These are phyloP conservation scores for Penicillium sp. DNA, from an alignment of 2,329 filamentous ascomycete species.

Conservation along the genomic window DNA sequence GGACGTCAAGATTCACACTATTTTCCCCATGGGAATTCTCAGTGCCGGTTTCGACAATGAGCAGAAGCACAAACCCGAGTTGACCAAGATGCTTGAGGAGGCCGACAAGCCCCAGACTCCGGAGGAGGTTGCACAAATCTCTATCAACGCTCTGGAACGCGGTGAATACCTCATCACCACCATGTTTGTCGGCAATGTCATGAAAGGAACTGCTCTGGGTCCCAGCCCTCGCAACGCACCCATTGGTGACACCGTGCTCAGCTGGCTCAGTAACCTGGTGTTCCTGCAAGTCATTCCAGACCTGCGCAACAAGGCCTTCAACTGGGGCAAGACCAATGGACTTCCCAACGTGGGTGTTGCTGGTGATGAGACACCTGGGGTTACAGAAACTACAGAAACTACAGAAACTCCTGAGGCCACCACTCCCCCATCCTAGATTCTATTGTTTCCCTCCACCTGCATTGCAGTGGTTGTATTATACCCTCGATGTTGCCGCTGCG, in stretches of 20 bases:
- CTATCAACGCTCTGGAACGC: slow-evolving; percentile 75
- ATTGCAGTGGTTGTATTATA: slow-evolving; percentile 32
- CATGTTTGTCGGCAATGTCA: slow-evolving; percentile 70
- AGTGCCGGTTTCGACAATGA: slow-evolving; percentile 76
- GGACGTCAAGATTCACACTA: slow-evolving; percentile 76
- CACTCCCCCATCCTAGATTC: neutral
- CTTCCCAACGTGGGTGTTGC: slow-evolving; percentile 25
- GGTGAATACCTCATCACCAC: slow-evolving; percentile 82
- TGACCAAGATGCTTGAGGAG: slow-evolving; percentile 80
- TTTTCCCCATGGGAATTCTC: slow-evolving; percentile 83
- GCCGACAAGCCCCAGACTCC: slow-evolving; percentile 80
- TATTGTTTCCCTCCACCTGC: slow-evolving; percentile 15
- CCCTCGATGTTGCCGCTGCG: slow-evolving; percentile 25
- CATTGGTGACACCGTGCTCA: slow-evolving; percentile 58
- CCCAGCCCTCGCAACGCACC: slow-evolving; percentile 58
- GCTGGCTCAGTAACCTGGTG: slow-evolving; percentile 57
- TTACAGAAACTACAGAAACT: no score
- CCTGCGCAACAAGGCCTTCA: slow-evolving; percentile 60
- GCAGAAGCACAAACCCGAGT: slow-evolving; percentile 75
- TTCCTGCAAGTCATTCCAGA: slow-evolving; percentile 63
- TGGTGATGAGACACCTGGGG: slow-evolving; percentile 7
- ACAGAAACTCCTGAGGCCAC: neutral
- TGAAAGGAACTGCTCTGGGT: slow-evolving; percentile 65
- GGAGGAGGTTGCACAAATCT: slow-evolving; percentile 71
- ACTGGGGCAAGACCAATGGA: slow-evolving; percentile 62